These are phyloP conservation scores for Ceratorhiza oryzae-sativae DNA, from an alignment of 1,284 basidiomycete species.

Conservation along the genomic window DNA sequence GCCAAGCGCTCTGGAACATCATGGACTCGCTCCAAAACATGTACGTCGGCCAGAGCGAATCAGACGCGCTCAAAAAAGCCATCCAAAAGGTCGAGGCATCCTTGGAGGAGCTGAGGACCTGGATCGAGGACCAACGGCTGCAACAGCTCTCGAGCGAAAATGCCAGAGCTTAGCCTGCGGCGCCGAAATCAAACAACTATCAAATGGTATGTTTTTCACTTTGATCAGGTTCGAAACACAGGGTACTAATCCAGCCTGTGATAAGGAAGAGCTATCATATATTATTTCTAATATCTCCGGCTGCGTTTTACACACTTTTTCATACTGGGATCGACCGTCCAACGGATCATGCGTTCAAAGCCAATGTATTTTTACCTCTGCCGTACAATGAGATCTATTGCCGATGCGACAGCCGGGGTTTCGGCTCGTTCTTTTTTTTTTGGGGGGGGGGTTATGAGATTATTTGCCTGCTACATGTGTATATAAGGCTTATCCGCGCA, in stretches of 20 bases:
- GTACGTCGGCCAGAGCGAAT: not conserved
- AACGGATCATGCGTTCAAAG: no score
- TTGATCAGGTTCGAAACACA: no score
- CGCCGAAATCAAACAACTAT: not conserved
- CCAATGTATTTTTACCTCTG: not conserved
- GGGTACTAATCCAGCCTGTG: no score
- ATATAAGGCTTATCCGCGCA: no score
- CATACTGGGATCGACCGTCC: no score
- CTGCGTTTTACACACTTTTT: no score
- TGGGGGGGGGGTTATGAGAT: no score
- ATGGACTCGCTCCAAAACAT: constrained; percentile 6
- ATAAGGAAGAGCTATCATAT: no score
- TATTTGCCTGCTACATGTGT: no score
- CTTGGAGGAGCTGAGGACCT: not conserved
- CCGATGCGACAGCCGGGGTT: not conserved
- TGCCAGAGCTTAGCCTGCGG: not conserved
- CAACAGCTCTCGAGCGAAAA: not conserved
- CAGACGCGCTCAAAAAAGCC: not conserved
- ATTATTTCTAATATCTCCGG: no score
- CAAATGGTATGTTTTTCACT: no score
- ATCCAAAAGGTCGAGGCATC: constrained; percentile 25
- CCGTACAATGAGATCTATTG: not conserved
- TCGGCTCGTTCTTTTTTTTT: no score
- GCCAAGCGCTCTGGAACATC: not conserved
- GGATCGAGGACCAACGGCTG: constrained; percentile 14